phyloP scores from a whole-genome alignment of 129 eudicot species.

The Artemisia argyi region DNA sequence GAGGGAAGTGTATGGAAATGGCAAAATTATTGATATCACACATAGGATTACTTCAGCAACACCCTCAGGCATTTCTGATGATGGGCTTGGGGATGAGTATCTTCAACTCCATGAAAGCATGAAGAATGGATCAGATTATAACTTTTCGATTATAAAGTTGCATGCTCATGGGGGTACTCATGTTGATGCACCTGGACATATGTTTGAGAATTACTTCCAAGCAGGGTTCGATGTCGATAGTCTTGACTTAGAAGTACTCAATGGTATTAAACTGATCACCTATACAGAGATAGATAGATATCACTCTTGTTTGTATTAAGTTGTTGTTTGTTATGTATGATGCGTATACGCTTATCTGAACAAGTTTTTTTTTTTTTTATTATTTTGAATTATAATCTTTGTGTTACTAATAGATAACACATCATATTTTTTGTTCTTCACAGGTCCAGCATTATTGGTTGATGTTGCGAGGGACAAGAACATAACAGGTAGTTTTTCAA shows the following conservation, averaged over 20 bases:
- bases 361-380: too few relatives aligned
- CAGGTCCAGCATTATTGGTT: slow-evolving; percentile 57
- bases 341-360: neutral
- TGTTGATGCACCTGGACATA: slow-evolving; percentile 95
- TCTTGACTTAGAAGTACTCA: slow-evolving; percentile 67
- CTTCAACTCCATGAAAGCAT: slow-evolving; percentile 45
- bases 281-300: neutral
- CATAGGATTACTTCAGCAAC: slow-evolving; percentile 55
- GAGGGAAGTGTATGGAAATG: slow-evolving; percentile 54
- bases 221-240: slow-evolving; percentile 71
- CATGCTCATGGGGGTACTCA: slow-evolving; percentile 74
- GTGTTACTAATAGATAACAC: neutral
- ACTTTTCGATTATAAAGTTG: slow-evolving; percentile 60
- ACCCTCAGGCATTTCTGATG: slow-evolving; percentile 37
- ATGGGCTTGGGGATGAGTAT: slow-evolving; percentile 44
- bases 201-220: slow-evolving; percentile 57
- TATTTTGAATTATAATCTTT: too few relatives aligned
- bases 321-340: neutral
- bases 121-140: slow-evolving; percentile 70
- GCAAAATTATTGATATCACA: slow-evolving; percentile 67
- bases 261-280: slow-evolving; percentile 27
- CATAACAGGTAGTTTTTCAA: slow-evolving; percentile 44
- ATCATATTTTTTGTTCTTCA: slow-evolving; percentile 5
- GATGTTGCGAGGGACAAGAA: slow-evolving; percentile 57
- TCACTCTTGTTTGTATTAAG: neutral